Conservation (phyloP, 805 yeast species). For the Candida silvatica region DNA sequence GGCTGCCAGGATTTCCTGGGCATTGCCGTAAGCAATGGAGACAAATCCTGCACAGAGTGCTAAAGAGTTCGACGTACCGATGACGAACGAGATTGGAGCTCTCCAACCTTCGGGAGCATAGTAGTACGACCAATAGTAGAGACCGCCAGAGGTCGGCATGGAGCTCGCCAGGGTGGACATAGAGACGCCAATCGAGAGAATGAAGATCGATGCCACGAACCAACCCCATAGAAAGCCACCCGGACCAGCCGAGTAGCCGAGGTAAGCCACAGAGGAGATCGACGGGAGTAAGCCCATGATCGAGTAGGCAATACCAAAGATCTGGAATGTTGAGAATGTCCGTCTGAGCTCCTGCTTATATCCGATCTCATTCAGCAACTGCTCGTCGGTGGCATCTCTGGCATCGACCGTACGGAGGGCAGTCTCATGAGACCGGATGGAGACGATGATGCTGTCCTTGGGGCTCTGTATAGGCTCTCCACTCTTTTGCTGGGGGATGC, state of each 20-base stretch:
- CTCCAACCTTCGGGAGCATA: constrained; percentile 49
- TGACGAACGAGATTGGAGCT: constrained; percentile 48
- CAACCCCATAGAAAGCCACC: constrained; percentile 67
- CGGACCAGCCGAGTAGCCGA: constrained; percentile 54
- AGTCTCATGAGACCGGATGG: constrained; percentile 17
- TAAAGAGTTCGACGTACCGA: constrained; percentile 61
- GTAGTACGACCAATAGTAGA: constrained; percentile 60
- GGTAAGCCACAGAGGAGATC: constrained; percentile 44
- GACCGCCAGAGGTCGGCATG: constrained; percentile 70
- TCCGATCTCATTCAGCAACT: constrained; percentile 47
- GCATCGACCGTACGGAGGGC: constrained; percentile 22
- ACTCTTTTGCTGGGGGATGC: neutral
- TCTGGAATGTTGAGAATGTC: constrained; percentile 51
- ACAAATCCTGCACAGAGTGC: constrained; percentile 62
- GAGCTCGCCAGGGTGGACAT: constrained; percentile 63
- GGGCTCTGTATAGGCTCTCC: constrained; percentile 12
- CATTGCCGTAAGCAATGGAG: constrained; percentile 63
- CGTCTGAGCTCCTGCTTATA: constrained; percentile 62
- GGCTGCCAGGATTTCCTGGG: constrained; percentile 49
- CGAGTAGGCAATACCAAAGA: constrained; percentile 63
- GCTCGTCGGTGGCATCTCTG: constrained; percentile 16
- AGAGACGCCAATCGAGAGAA: constrained; percentile 48
- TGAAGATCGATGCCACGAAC: constrained; percentile 49
- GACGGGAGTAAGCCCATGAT: constrained; percentile 68
- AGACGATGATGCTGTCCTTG: constrained; percentile 9